A percentile compares a stretch with the other conserved stretches of the same genome.
phyloP scores from a whole-genome alignment of 2,329 filamentous ascomycete genomes.

The Alternaria sp. region DNA sequence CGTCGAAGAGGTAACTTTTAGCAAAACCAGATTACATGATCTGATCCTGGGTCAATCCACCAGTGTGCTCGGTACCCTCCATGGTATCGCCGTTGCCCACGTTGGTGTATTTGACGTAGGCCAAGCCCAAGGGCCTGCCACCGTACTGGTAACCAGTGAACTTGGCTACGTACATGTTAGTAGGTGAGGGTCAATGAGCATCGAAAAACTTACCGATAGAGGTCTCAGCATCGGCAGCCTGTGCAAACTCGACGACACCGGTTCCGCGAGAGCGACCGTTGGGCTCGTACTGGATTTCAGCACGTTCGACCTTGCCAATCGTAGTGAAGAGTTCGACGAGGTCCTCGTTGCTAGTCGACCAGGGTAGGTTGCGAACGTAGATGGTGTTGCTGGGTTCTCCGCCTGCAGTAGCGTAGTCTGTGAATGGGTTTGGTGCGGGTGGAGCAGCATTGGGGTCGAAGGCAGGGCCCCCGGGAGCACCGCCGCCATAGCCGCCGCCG shows the following conservation, averaged over 20 bases:
- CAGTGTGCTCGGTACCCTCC: slow-evolving; percentile 76
- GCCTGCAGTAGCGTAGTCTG: slow-evolving; percentile 86
- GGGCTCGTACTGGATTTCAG: slow-evolving; percentile 98
- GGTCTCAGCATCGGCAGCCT: slow-evolving; percentile 83
- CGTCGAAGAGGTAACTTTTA: slow-evolving; percentile 12
- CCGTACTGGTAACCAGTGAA: slow-evolving; percentile 99
- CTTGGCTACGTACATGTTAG: slow-evolving; percentile 68
- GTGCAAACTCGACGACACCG: slow-evolving; percentile 95
- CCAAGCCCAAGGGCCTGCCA: slow-evolving; percentile 89
- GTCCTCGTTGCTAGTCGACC: slow-evolving; percentile 99
- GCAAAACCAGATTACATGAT: slow-evolving; percentile 74
- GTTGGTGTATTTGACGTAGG: slow-evolving; percentile 91
- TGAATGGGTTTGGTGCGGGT: slow-evolving; percentile 85
- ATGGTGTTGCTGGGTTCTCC: slow-evolving; percentile 85
- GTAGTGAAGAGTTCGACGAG: slow-evolving; percentile 95
- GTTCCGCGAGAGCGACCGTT: slow-evolving; percentile 94
- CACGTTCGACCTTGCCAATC: slow-evolving; percentile 96
- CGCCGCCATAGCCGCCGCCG: slow-evolving; percentile 56
- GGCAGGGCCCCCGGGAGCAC: slow-evolving; percentile 48
- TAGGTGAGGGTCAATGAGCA: not conserved
- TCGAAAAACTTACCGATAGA: slow-evolving; percentile 70
- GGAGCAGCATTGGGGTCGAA: slow-evolving; percentile 61
- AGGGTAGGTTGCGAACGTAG: slow-evolving; percentile 96
- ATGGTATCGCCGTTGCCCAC: slow-evolving; percentile 71
- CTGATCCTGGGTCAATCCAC: slow-evolving; percentile 91